These are phyloP conservation scores for Candida succiphila DNA, from an alignment of 805 yeast genomes.

Conservation along the genomic window DNA sequence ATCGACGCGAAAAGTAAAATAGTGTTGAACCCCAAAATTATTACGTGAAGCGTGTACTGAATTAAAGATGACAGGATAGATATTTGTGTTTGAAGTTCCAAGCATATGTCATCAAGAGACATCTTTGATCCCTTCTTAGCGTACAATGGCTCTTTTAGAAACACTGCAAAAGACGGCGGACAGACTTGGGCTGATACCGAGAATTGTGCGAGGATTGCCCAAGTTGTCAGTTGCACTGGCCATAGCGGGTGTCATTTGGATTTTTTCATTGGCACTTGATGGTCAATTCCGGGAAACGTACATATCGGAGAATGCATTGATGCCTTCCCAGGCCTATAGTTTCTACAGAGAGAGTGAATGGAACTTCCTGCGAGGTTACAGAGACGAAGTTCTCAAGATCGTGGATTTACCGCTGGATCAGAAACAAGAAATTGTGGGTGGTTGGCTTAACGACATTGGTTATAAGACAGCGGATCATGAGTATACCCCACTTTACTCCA, in stretches of 20 bases:
- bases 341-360: conserved; percentile 92
- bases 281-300: conserved; percentile 81
- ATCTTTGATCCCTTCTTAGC: too few relatives aligned
- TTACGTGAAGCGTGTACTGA: too few relatives aligned
- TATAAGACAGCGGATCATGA: conserved; percentile 44
- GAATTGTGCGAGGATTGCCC: conserved; percentile 32
- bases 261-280: conserved; percentile 61
- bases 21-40: too few relatives aligned
- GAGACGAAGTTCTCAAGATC: conserved; percentile 44
- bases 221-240: conserved; percentile 30
- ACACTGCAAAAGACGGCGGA: conserved; percentile 31
- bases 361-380: conserved; percentile 81
- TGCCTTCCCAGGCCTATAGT: conserved; percentile 93
- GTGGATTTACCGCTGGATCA: conserved; percentile 15
- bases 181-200: conserved; percentile 36
- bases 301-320: conserved; percentile 89
- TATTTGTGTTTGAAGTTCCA: too few relatives aligned
- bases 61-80: too few relatives aligned
- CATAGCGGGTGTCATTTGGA: conserved; percentile 42
- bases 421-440: conserved; percentile 36
- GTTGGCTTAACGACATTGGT: conserved; percentile 67
- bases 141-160: conserved; percentile 44
- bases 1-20: too few relatives aligned
- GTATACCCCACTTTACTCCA: conserved; percentile 8
- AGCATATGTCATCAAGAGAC: too few relatives aligned